Evolutionary conservation across 2,329 filamentous ascomycete species (phyloP).

Genomic region (Boeremia exigua): DNA sequence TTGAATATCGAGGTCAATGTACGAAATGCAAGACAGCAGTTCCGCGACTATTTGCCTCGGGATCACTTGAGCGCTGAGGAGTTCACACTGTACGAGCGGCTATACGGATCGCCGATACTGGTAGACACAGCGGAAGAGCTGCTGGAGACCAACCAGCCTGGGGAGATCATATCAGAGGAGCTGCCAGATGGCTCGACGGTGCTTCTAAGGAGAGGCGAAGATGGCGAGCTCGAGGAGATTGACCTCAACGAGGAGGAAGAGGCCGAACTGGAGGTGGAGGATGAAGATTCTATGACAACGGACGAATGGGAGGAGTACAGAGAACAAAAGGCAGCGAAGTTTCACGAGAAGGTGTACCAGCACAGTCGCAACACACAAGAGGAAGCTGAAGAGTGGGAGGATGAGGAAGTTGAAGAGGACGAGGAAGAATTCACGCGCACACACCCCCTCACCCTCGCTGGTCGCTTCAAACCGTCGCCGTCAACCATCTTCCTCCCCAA

Average conservation of each 20-base stretch:
- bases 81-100: slow-evolving; percentile 74
- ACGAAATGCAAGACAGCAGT: slow-evolving; percentile 73
- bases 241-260: slow-evolving; percentile 45
- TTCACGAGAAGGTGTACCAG: slow-evolving; percentile 47
- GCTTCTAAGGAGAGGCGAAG: slow-evolving; percentile 61
- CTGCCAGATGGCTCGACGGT: slow-evolving; percentile 40
- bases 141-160: slow-evolving; percentile 51
- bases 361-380: slow-evolving; percentile 51
- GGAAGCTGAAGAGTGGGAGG: slow-evolving; percentile 48
- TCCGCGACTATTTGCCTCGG: slow-evolving; percentile 77
- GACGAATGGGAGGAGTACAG: slow-evolving; percentile 45
- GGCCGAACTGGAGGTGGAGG: slow-evolving; percentile 41
- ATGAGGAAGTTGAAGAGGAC: slow-evolving; percentile 40
- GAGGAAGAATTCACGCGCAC: slow-evolving; percentile 60
- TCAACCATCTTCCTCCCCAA: slow-evolving; percentile 77
- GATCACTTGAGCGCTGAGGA: slow-evolving; percentile 74
- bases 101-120: slow-evolving; percentile 76
- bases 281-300: slow-evolving; percentile 36
- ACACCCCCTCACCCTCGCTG: slow-evolving; percentile 76
- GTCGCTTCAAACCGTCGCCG: slow-evolving; percentile 76
- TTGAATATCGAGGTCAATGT: slow-evolving; percentile 67
- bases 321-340: slow-evolving; percentile 40
- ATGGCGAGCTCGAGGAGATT: slow-evolving; percentile 68
- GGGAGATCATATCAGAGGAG: slow-evolving; percentile 50
- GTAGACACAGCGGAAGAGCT: slow-evolving; percentile 64